phyloP scores from a whole-genome alignment of 495 filamentous ascomycete species.

The Podospora didyma region DNA sequence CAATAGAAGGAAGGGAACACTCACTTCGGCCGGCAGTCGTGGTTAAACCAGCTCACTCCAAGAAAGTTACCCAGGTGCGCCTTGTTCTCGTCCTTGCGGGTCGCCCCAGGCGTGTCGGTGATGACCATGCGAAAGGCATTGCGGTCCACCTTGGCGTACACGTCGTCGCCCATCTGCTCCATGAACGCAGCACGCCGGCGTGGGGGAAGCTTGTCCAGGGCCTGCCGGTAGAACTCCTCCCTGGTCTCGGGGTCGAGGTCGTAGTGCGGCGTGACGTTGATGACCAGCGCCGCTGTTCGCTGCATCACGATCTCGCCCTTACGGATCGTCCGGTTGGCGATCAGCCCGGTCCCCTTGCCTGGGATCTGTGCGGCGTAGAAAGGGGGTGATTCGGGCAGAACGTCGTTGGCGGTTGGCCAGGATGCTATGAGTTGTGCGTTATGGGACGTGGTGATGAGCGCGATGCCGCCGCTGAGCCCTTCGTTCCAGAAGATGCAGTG shows the following conservation, averaged over 20 bases:
- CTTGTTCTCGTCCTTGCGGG: slow-evolving; percentile 14
- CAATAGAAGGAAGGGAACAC: background rate
- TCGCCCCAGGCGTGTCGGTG: slow-evolving; percentile 5
- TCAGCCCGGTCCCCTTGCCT: slow-evolving; percentile 37
- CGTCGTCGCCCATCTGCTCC: slow-evolving; percentile 29
- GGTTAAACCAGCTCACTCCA: slow-evolving; percentile 36
- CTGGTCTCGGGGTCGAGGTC: slow-evolving; percentile 18
- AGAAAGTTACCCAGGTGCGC: slow-evolving; percentile 35
- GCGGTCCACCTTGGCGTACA: slow-evolving; percentile 32
- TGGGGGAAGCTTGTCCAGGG: slow-evolving; percentile 26
- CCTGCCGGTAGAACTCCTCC: slow-evolving; percentile 25
- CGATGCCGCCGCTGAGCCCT: slow-evolving; percentile 24
- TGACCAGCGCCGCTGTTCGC: slow-evolving; percentile 26
- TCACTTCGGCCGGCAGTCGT: slow-evolving; percentile 46
- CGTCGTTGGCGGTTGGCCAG: slow-evolving; percentile 6
- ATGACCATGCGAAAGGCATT: slow-evolving; percentile 40
- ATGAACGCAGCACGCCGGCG: slow-evolving; percentile 20
- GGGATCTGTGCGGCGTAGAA: slow-evolving; percentile 28
- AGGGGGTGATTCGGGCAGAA: background rate
- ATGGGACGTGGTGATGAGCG: slow-evolving; percentile 27
- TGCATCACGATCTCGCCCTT: slow-evolving; percentile 37
- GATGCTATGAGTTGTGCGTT: slow-evolving; percentile 21
- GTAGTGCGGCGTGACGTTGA: slow-evolving; percentile 25
- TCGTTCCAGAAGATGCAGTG: slow-evolving; percentile 34
- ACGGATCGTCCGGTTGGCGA: slow-evolving; percentile 35